Percentiles rank a stretch among this genome's conserved stretches.
Evolutionary conservation across 1,139 yeast species (phyloP).

Genomic region (Suhomyces choctaworum): DNA sequence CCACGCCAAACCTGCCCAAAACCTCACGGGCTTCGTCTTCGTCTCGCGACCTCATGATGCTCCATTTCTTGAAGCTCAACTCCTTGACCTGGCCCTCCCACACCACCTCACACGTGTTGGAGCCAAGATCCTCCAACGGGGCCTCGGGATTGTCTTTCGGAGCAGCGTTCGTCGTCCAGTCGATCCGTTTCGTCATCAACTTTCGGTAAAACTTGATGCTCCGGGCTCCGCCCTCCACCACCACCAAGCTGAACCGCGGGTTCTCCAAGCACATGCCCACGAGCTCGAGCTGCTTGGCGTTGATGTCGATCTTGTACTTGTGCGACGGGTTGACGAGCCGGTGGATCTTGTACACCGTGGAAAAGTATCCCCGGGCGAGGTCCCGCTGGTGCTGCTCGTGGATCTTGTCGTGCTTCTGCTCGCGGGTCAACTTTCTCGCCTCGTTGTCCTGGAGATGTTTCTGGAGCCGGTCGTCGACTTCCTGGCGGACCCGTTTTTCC

Average conservation of each 20-base stretch:
- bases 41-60: slow-evolving; percentile 46
- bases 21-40: slow-evolving; percentile 58
- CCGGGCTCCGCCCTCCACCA: slow-evolving; percentile 73
- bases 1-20: slow-evolving; percentile 51
- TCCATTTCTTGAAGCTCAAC: slow-evolving; percentile 62
- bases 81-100: slow-evolving; percentile 78
- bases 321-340: slow-evolving; percentile 64
- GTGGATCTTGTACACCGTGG: slow-evolving; percentile 62
- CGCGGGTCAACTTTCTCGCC: slow-evolving; percentile 60
- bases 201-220: slow-evolving; percentile 62
- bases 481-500: slow-evolving; percentile 68
- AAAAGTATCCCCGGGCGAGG: slow-evolving; percentile 46
- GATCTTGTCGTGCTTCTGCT: slow-evolving; percentile 53
- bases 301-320: slow-evolving; percentile 69
- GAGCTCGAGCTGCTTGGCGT: slow-evolving; percentile 71
- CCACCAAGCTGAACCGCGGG: slow-evolving; percentile 55
- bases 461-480: slow-evolving; percentile 63
- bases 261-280: slow-evolving; percentile 54
- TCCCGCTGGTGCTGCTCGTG: slow-evolving; percentile 49
- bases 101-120: slow-evolving; percentile 53
- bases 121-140: slow-evolving; percentile 13
- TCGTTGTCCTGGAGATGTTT: slow-evolving; percentile 64
- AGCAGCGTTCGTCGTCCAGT: slow-evolving; percentile 59
- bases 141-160: slow-evolving; percentile 22
- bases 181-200: slow-evolving; percentile 60